Conservation (phyloP, 2,329 filamentous ascomycete genomes). For the Colletotrichum tamarilloi region DNA sequence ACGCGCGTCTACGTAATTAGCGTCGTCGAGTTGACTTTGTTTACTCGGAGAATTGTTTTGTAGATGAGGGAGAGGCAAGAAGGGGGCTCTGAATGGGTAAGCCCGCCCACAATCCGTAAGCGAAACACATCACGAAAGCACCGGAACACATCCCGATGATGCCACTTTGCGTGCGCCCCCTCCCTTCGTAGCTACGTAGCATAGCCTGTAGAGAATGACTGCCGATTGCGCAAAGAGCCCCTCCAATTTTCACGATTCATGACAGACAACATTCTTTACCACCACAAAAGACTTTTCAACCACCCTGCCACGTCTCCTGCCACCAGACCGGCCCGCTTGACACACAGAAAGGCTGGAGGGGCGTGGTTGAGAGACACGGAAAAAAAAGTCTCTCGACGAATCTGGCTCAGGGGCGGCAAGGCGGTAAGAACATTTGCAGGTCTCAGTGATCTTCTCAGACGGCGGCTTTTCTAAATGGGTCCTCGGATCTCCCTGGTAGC, state of each 20-base stretch:
- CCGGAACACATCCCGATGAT: background rate
- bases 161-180: background rate
- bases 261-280: slow-evolving; percentile 2
- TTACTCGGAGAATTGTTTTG: background rate
- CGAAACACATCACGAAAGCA: background rate
- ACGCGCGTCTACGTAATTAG: slow-evolving; percentile 21
- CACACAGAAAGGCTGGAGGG: background rate
- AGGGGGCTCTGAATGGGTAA: background rate
- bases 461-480: slow-evolving; percentile 19
- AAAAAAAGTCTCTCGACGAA: slow-evolving; percentile 13
- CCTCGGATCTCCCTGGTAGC: slow-evolving; percentile 2
- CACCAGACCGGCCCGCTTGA: background rate
- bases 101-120: slow-evolving; percentile 14
- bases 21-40: background rate
- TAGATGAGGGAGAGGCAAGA: background rate
- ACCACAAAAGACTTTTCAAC: background rate
- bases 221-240: background rate
- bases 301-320: background rate
- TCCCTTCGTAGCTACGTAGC: background rate
- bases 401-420: slow-evolving; percentile 24
- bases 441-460: slow-evolving; percentile 22
- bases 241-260: slow-evolving; percentile 20
- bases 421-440: background rate
- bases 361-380: too few species aligned
- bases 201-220: slow-evolving; percentile 5